A percentile compares a stretch with the other conserved stretches of the same genome.
Conservation (phyloP, 148 eudicot genomes). For the Salicornia ramosissima region DNA sequence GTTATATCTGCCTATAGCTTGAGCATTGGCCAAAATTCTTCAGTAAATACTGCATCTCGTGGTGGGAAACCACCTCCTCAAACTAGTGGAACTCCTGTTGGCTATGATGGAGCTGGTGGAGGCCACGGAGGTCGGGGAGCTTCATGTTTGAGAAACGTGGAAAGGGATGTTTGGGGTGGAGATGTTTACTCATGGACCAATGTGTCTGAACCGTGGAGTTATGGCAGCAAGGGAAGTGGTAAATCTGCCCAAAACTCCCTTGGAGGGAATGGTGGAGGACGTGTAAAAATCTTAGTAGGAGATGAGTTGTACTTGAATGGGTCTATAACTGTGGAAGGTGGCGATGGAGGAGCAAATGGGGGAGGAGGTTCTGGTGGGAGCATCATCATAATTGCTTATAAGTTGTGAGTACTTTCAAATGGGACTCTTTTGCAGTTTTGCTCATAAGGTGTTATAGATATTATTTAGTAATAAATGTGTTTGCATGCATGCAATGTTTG, state of each 20-base stretch:
- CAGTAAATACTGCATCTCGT: constrained; percentile 55
- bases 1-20: constrained; percentile 48
- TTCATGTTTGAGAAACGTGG: constrained; percentile 53
- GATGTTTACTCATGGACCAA: constrained; percentile 81
- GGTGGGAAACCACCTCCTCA: constrained; percentile 74
- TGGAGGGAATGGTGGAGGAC: constrained; percentile 84
- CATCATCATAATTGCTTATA: constrained; percentile 52
- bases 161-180: constrained; percentile 63
- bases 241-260: constrained; percentile 39
- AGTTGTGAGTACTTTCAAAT: constrained; percentile 57
- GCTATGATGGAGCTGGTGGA: constrained; percentile 79
- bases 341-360: constrained; percentile 64
- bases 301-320: constrained; percentile 60
- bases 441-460: background rate
- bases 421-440: background rate
- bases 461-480: background rate
- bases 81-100: constrained; percentile 80
- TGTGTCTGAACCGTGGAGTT: constrained; percentile 60
- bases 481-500: background rate
- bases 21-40: constrained; percentile 49
- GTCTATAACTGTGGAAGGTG: constrained; percentile 68
- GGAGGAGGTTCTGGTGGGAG: constrained; percentile 97
- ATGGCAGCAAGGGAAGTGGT: constrained; percentile 83
- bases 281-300: constrained; percentile 41
- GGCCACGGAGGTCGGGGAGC: constrained; percentile 94